A percentile compares a stretch with the other conserved stretches of the same genome.
phyloP scores from a whole-genome alignment of 768 basidiomycete genomes.

The Piloderma croceum region DNA sequence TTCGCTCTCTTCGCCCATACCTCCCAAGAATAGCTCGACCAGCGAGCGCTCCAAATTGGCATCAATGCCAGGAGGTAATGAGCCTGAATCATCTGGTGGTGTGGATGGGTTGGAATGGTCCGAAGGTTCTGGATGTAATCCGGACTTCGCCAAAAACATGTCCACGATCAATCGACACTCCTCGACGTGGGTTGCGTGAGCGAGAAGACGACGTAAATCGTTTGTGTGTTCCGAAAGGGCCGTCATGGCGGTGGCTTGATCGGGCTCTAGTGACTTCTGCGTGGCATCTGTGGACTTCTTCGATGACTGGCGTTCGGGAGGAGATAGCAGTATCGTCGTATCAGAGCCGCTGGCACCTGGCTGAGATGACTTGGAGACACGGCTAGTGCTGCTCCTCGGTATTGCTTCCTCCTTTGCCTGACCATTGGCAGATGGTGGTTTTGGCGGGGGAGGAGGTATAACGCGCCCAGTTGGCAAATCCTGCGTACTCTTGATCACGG shows the following conservation, averaged over 20 bases:
- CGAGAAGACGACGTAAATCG: constrained; percentile 64
- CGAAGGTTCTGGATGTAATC: constrained; percentile 32
- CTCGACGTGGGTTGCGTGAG: constrained; percentile 64
- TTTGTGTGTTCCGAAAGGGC: constrained; percentile 39
- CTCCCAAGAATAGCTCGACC: constrained; percentile 42
- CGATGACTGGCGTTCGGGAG: constrained; percentile 16
- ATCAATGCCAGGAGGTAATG: constrained; percentile 18
- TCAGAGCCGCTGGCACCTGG: no score
- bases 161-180: constrained; percentile 85
- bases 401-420: no score
- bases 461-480: no score
- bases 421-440: no score
- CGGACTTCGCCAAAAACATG: constrained; percentile 68
- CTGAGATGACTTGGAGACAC: no score
- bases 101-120: constrained; percentile 28
- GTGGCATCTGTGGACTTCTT: constrained; percentile 18
- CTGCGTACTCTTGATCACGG: no score
- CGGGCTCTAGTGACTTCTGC: constrained; percentile 5
- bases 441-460: no score
- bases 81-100: constrained; percentile 32
- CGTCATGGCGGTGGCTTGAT: constrained; percentile 14
- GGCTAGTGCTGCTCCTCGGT: no score
- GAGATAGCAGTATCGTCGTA: constrained; percentile 13
- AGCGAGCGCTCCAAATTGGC: constrained; percentile 41
- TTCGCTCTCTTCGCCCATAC: no score